These are phyloP conservation scores for Golovinomyces cichoracearum DNA, from an alignment of 2,329 filamentous ascomycete genomes.

Conservation along the genomic window DNA sequence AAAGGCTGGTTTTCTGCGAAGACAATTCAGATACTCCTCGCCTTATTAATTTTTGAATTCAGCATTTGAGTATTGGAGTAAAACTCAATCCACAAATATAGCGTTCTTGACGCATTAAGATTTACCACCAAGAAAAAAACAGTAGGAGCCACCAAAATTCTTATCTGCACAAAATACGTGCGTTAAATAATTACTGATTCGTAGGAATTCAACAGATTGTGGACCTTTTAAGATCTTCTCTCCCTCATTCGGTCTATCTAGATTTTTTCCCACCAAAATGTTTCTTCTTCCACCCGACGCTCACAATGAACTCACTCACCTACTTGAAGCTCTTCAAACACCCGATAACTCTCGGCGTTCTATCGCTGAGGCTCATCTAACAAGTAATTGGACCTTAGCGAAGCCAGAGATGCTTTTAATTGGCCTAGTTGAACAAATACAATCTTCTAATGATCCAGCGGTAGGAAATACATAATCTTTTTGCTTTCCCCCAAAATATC, in stretches of 20 bases:
- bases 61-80: too few species aligned
- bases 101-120: too few species aligned
- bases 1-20: too few species aligned
- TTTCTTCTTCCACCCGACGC: slow-evolving; percentile 67
- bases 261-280: slow-evolving; percentile 23
- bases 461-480: slow-evolving; percentile 7
- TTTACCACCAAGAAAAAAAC: too few species aligned
- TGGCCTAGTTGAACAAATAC: slow-evolving; percentile 80
- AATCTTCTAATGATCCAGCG: slow-evolving; percentile 31
- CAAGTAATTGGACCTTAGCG: slow-evolving; percentile 63
- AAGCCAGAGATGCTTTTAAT: slow-evolving; percentile 74
- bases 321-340: slow-evolving; percentile 70
- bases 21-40: too few species aligned
- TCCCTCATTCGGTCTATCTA: background rate
- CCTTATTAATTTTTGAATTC: too few species aligned
- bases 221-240: background rate
- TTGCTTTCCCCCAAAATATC: background rate
- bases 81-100: too few species aligned
- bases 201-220: too few species aligned
- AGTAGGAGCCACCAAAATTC: too few species aligned
- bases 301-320: slow-evolving; percentile 58
- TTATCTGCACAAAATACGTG: too few species aligned
- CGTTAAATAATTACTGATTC: too few species aligned
- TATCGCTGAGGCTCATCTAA: slow-evolving; percentile 70
- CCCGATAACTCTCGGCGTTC: slow-evolving; percentile 66